A percentile compares a stretch with the other conserved stretches of the same genome.
Conservation (phyloP, 2,329 filamentous ascomycete genomes). For the Colletotrichum plurivorum region DNA sequence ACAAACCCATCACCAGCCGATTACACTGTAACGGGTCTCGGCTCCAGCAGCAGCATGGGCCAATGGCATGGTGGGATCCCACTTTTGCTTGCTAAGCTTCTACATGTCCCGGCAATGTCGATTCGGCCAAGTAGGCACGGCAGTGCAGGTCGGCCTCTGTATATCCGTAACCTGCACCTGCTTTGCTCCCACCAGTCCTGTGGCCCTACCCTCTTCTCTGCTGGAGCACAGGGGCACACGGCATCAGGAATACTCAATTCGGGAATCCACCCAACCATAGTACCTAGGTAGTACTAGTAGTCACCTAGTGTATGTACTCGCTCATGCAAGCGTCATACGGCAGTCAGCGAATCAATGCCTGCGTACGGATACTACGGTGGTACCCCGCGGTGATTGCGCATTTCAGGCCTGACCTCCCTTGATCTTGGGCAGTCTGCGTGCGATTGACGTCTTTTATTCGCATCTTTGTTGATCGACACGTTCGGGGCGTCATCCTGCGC, state of each 20-base stretch:
- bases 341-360: conserved; percentile 14
- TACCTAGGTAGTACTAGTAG: no score
- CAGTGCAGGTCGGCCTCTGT: not conserved
- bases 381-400: conserved; percentile 35
- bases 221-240: conserved; percentile 4
- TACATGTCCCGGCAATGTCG: conserved; percentile 11
- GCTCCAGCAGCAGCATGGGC: conserved; percentile 4
- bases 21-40: conserved; percentile 13
- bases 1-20: conserved; percentile 27
- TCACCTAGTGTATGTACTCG: no score
- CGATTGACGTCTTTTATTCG: conserved; percentile 32
- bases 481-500: conserved; percentile 15
- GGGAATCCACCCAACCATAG: conserved; percentile 3
- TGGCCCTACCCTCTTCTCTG: not conserved
- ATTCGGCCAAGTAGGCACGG: conserved; percentile 1
- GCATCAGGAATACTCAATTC: conserved; percentile 1
- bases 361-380: not conserved
- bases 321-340: conserved; percentile 24
- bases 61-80: conserved; percentile 12
- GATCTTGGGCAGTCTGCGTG: conserved; percentile 15
- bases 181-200: not conserved
- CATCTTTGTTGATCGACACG: conserved; percentile 29
- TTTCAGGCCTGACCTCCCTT: conserved; percentile 27
- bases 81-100: conserved; percentile 29
- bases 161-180: conserved; percentile 20